Conservation (phyloP, 495 filamentous ascomycete species). For the Pseudomonodictys pantanalensis region DNA sequence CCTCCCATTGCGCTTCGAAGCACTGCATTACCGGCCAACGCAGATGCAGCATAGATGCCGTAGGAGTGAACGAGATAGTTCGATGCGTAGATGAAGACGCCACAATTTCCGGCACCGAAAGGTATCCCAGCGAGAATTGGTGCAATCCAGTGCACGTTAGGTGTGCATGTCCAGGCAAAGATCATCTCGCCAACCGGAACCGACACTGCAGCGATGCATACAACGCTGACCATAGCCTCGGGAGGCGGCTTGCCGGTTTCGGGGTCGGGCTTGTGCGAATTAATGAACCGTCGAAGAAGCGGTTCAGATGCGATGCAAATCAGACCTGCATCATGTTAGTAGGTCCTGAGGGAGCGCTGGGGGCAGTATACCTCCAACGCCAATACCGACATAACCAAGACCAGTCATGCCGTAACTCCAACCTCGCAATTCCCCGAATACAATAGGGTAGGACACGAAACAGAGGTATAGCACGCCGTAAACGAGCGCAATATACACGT, state of each 20-base stretch:
- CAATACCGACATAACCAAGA: conserved; percentile 79
- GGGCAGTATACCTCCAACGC: conserved; percentile 54
- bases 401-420: conserved; percentile 72
- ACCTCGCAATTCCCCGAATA: conserved; percentile 67
- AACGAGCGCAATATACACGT: conserved; percentile 64
- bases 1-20: conserved; percentile 66
- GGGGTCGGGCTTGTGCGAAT: conserved; percentile 65
- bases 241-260: conserved; percentile 64
- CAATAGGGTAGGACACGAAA: conserved; percentile 81
- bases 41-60: conserved; percentile 73
- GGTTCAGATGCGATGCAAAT: conserved; percentile 67
- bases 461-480: conserved; percentile 75
- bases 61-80: conserved; percentile 79
- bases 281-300: conserved; percentile 68
- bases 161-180: conserved; percentile 78
- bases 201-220: conserved; percentile 66
- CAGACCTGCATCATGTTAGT: conserved; percentile 27
- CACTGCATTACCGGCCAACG: conserved; percentile 74
- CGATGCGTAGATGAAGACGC: conserved; percentile 73
- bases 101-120: conserved; percentile 73
- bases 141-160: conserved; percentile 68
- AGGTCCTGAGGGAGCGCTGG: not conserved
- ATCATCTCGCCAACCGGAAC: conserved; percentile 70
- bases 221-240: conserved; percentile 70
- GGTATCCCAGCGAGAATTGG: conserved; percentile 75